Conservation (phyloP, 768 basidiomycete genomes). For the Agaricus sinodeliciosus region DNA sequence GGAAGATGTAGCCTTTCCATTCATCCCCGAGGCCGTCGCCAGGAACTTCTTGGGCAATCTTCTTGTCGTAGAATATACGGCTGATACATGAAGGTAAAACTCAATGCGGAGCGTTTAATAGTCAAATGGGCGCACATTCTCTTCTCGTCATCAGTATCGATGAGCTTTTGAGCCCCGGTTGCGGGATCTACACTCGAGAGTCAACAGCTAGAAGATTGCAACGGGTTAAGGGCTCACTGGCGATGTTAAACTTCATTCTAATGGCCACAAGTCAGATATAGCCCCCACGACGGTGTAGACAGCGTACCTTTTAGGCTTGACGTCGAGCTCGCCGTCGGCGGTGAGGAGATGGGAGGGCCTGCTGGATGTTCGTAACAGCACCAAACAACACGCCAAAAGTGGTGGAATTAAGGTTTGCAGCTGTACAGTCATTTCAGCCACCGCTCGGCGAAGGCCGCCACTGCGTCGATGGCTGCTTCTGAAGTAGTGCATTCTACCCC, state of each 20-base stretch:
- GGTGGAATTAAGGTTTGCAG: constrained; percentile 45
- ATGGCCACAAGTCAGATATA: constrained; percentile 14
- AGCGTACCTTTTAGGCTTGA: constrained; percentile 26
- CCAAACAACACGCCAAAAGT: constrained; percentile 28
- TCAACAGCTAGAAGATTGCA: neutral
- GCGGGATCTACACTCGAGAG: constrained; percentile 66
- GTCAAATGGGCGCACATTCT: constrained; percentile 48
- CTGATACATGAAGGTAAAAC: constrained; percentile 29
- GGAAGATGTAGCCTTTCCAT: constrained; percentile 95
- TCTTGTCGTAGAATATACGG: constrained; percentile 96
- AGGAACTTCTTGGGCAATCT: constrained; percentile 91
- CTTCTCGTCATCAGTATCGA: constrained; percentile 92
- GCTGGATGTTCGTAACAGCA: constrained; percentile 24
- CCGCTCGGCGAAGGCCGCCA: constrained; percentile 29
- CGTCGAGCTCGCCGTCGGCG: constrained; percentile 35
- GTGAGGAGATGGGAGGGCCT: constrained; percentile 30
- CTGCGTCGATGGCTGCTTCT: neutral
- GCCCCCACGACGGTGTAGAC: constrained; percentile 8
- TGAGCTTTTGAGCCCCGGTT: constrained; percentile 93
- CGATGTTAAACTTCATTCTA: constrained; percentile 97
- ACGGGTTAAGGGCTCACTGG: constrained; percentile 54
- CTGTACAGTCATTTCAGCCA: constrained; percentile 55
- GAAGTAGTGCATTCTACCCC: neutral
- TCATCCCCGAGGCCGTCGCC: constrained; percentile 90
- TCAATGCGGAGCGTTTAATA: neutral